Base-by-base conservation (phyloP, 192 early-diverging fungal genomes). In the Backusella psychrophila region DNA sequence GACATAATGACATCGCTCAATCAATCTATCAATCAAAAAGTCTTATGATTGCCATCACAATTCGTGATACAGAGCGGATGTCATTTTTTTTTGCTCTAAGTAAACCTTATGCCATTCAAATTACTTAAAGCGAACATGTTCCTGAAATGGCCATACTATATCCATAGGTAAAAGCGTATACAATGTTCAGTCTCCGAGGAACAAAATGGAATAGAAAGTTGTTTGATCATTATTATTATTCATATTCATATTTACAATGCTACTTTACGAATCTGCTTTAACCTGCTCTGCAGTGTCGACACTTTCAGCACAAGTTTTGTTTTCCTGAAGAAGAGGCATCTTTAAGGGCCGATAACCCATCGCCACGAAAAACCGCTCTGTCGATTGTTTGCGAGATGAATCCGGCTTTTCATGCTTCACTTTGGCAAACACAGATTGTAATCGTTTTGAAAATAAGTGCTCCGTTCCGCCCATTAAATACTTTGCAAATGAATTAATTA, bases 321-420 rank as follows among this genome's bases (percentile, higher is more conserved):
- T n/a, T 49, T 49, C 46, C 19, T 49, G 46, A 49, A 49, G 12
- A 56, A 56, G 53, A 21, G n/a, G 21, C 6, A 29, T 14, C 65
- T 74, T 74, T 23, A 41, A 29, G 46, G 74, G 74, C 9, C 53
- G 42, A 56, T 84, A 91, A 1, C 83, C 81, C 3, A 92, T 65
- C 49, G 91, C 92, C 53, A 95, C 87, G 70, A 91, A 85, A 66
- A 90, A 95, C 44, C 85, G 85, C 75, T 95, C 94, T 0, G 92
- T 84, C 23, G 91, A 93, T 72, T 90, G 86, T 74, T 84, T 87
- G 4, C 91, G 77, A 33, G 90, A 91, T 1, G 93, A 90, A 11
- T 83, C 73, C 1, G 94, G 94, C 74, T 94, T 95, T 52, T 90
- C 91, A n/a, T 90, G 78, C 3, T 71, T 67, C 7, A 94, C 90